A percentile compares a stretch with the other conserved stretches of the same genome.
These are phyloP conservation scores for Boletellus emodensis DNA, from an alignment of 768 basidiomycete species.

Conservation along the genomic window DNA sequence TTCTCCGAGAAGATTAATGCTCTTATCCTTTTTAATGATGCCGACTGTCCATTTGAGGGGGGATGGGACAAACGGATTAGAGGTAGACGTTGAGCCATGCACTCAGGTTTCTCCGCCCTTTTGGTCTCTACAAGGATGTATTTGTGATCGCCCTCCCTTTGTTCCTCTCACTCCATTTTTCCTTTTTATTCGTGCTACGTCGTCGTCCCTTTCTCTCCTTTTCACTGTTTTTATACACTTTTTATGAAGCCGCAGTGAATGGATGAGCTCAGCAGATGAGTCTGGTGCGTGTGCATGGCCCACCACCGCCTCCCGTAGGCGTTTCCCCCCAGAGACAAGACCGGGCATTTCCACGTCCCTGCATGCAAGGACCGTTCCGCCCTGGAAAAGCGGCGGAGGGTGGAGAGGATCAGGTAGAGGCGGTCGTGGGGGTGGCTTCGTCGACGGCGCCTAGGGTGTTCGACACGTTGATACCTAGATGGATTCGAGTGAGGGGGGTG, in stretches of 20 bases:
- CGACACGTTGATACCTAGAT: conserved; percentile 60
- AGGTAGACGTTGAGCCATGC: background rate
- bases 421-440: conserved; percentile 88
- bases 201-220: background rate
- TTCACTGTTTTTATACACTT: conserved; percentile 6
- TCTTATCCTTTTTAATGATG: background rate
- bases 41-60: background rate
- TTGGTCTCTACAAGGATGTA: background rate
- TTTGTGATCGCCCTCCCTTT: background rate
- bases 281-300: background rate
- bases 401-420: conserved; percentile 78
- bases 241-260: conserved; percentile 1
- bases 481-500: background rate
- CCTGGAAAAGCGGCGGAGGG: conserved; percentile 66
- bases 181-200: background rate
- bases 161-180: no score
- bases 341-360: conserved; percentile 57
- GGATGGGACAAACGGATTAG: background rate
- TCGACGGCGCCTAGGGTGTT: conserved; percentile 90
- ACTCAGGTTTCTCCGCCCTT: background rate
- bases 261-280: background rate
- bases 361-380: conserved; percentile 52
- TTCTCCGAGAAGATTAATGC: conserved; percentile 3
- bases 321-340: no score
- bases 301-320: no score